Evolutionary conservation across 768 basidiomycete genomes (phyloP).

Genomic region (Piloderma croceum): DNA sequence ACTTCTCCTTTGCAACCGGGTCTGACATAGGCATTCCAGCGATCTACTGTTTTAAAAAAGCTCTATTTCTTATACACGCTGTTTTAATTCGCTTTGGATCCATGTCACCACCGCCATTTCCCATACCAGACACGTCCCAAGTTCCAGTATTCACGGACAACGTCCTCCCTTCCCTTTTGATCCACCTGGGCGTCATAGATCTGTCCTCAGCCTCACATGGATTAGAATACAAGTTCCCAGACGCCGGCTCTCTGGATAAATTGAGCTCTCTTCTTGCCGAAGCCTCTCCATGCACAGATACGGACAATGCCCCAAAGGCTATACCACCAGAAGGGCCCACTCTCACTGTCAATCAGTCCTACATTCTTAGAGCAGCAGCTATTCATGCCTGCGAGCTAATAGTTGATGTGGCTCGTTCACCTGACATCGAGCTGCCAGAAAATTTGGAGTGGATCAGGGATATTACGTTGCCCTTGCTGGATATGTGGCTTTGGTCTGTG

Average conservation of each 20-base stretch:
- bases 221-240: conserved; percentile 45
- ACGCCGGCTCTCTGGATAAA: conserved; percentile 32
- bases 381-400: conserved; percentile 75
- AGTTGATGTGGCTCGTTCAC: conserved; percentile 40
- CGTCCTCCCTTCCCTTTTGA: conserved; percentile 75
- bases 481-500: conserved; percentile 79
- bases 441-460: conserved; percentile 46
- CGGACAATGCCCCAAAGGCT: conserved; percentile 11
- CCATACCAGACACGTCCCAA: conserved; percentile 58
- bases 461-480: conserved; percentile 55
- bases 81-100: conserved; percentile 62
- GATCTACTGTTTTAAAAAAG: conserved; percentile 90
- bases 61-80: conserved; percentile 73
- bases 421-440: conserved; percentile 17
- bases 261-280: conserved; percentile 38
- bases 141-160: conserved; percentile 78
- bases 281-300: conserved; percentile 13
- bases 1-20: neutral
- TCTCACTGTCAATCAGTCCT: conserved; percentile 58
- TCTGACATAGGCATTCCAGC: too few relatives aligned
- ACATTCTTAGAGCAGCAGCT: conserved; percentile 70
- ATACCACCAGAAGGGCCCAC: conserved; percentile 41
- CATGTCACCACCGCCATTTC: conserved; percentile 47
- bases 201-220: conserved; percentile 42
- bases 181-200: conserved; percentile 73